Percentiles rank a stretch among this genome's conserved stretches.
phyloP scores from a whole-genome alignment of 768 basidiomycete genomes.

The Termitomyces sp. region DNA sequence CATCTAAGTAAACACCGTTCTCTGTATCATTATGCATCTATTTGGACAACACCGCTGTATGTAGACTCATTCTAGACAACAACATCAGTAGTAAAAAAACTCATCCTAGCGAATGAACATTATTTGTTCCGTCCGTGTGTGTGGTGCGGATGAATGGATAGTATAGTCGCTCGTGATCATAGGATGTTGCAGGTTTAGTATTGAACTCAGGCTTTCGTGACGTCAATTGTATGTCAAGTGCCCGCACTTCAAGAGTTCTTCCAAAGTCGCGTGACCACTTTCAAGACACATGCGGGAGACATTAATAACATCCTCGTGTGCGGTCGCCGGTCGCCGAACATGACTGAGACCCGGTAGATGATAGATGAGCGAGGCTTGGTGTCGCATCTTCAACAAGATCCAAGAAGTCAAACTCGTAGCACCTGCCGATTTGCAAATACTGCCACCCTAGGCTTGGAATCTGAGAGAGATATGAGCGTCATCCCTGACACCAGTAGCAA shows the following conservation, averaged over 20 bases:
- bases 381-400: neutral
- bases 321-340: neutral
- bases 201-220: neutral
- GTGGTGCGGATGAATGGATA: neutral
- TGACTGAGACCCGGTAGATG: neutral
- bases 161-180: neutral
- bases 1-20: conserved; percentile 15
- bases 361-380: neutral
- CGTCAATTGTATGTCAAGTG: neutral
- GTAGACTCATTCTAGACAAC: conserved; percentile 12
- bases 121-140: neutral
- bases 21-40: conserved; percentile 15
- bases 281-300: too few relatives aligned
- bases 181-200: neutral
- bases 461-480: neutral
- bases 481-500: too few relatives aligned
- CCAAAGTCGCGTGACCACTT: neutral
- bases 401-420: neutral
- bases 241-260: neutral
- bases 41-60: conserved; percentile 2
- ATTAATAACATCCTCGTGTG: neutral
- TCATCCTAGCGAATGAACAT: neutral
- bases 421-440: neutral
- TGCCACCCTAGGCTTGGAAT: neutral
- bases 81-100: neutral